These are phyloP conservation scores for Boletus sp. DNA, from an alignment of 1,284 basidiomycete species.

Conservation along the genomic window DNA sequence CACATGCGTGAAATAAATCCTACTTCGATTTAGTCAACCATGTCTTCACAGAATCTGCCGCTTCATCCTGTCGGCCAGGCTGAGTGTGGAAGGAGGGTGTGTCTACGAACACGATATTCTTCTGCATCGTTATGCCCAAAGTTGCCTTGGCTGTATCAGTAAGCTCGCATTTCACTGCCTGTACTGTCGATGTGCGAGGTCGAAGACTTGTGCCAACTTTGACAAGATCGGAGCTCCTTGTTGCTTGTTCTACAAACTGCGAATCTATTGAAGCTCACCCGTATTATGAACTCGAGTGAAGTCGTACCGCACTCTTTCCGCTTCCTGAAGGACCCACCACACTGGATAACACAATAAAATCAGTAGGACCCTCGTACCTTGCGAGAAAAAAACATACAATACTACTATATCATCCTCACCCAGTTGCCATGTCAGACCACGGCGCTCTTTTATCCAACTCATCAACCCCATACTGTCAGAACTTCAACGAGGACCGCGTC, in stretches of 20 bases:
- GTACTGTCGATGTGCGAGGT: constrained; percentile 1
- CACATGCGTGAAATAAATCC: neutral
- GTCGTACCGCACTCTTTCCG: constrained; percentile 27
- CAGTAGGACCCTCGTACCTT: neutral
- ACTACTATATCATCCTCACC: constrained; percentile 25
- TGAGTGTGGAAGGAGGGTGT: constrained; percentile 22
- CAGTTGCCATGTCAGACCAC: neutral
- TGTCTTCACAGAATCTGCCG: neutral
- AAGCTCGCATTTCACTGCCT: constrained; percentile 23
- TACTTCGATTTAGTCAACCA: constrained; percentile 24
- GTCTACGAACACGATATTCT: constrained; percentile 28
- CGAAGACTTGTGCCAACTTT: neutral
- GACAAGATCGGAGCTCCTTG: neutral
- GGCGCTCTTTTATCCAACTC: neutral
- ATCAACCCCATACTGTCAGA: neutral
- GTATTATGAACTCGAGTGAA: neutral
- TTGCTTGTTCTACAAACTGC: constrained; percentile 22
- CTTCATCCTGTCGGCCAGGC: neutral
- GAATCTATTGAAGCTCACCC: neutral
- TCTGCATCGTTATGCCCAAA: neutral
- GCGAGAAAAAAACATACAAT: constrained; percentile 21
- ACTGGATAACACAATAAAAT: constrained; percentile 13
- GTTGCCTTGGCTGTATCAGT: neutral
- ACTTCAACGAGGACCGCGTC: neutral
- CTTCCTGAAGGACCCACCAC: constrained; percentile 28